Evolutionary conservation across 2,329 filamentous ascomycete genomes (phyloP).

Genomic region (Trichoderma sp.): DNA sequence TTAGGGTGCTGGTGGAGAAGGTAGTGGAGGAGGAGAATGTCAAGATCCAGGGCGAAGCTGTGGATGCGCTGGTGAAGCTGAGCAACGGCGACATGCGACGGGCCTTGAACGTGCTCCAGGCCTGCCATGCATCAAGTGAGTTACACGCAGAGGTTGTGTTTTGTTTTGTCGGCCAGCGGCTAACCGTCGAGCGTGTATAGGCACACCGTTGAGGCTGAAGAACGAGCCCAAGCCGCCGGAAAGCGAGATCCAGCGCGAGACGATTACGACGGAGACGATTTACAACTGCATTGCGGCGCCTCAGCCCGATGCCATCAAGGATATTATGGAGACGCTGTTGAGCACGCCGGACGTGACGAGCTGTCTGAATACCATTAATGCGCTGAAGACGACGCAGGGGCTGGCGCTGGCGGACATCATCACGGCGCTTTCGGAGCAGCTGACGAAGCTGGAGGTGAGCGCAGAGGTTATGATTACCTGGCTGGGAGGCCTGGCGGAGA

Average conservation of each 20-base stretch:
- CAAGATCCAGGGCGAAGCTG: conserved; percentile 75
- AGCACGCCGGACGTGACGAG: conserved; percentile 83
- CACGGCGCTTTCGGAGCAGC: conserved; percentile 77
- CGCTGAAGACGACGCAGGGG: conserved; percentile 79
- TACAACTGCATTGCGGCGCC: conserved; percentile 97
- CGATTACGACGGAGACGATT: conserved; percentile 84
- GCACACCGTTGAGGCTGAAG: conserved; percentile 63
- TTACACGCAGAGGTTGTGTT: conserved; percentile 35
- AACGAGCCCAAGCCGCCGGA: conserved; percentile 58
- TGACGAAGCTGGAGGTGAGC: conserved; percentile 78
- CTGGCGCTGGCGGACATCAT: conserved; percentile 92
- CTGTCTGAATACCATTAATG: conserved; percentile 82
- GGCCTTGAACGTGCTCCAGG: conserved; percentile 91
- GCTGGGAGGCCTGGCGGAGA: conserved; percentile 86
- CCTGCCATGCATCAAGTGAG: conserved; percentile 85
- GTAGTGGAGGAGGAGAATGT: conserved; percentile 86
- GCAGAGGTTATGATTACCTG: conserved; percentile 85
- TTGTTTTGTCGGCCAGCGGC: not conserved
- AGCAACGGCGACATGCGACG: conserved; percentile 96
- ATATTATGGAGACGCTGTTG: conserved; percentile 80
- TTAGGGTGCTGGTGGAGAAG: conserved; percentile 78
- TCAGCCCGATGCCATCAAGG: conserved; percentile 80
- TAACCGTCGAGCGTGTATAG: conserved; percentile 38
- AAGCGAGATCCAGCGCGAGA: conserved; percentile 68
- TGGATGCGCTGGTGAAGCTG: conserved; percentile 77